Conservation (phyloP, 257 asterid species). For the Gentiana macrophylla region DNA sequence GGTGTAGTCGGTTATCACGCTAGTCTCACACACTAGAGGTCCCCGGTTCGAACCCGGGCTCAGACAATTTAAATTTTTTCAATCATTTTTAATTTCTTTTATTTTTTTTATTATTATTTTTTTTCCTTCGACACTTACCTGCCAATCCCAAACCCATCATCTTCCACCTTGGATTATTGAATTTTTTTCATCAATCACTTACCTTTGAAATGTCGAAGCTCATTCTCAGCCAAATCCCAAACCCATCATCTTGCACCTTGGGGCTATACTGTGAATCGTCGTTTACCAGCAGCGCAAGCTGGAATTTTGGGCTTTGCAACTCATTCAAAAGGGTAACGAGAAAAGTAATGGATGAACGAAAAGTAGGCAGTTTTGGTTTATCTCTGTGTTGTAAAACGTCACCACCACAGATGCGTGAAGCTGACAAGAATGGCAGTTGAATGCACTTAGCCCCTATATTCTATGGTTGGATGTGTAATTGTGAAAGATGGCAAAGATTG, state of each 20-base stretch:
- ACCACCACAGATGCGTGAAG: conserved; percentile 51
- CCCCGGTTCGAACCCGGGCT: conserved; percentile 81
- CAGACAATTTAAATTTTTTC: conserved; percentile 17
- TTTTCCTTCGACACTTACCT: too few species aligned
- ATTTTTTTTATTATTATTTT: too few species aligned
- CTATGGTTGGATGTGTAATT: conserved; percentile 95
- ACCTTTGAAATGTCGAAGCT: conserved; percentile 15
- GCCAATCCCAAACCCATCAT: too few species aligned
- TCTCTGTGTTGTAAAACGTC: conserved; percentile 29
- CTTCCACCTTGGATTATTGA: too few species aligned
- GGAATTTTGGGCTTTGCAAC: conserved; percentile 27
- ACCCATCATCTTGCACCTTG: conserved; percentile 4
- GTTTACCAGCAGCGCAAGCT: conserved; percentile 13
- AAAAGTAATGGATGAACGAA: neutral
- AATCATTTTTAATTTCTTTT: too few species aligned
- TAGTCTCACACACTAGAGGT: conserved; percentile 78
- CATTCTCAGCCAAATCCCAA: conserved; percentile 5
- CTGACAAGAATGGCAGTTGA: conserved; percentile 76
- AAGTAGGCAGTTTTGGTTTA: conserved; percentile 5
- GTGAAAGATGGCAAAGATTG: conserved; percentile 67
- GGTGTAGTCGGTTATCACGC: conserved; percentile 74
- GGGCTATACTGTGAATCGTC: conserved; percentile 1
- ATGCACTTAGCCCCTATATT: conserved; percentile 70
- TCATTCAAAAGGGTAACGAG: conserved; percentile 23
- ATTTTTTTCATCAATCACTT: too few species aligned